Conservation (phyloP, 106 monocot genomes). For the Allium sativum region DNA sequence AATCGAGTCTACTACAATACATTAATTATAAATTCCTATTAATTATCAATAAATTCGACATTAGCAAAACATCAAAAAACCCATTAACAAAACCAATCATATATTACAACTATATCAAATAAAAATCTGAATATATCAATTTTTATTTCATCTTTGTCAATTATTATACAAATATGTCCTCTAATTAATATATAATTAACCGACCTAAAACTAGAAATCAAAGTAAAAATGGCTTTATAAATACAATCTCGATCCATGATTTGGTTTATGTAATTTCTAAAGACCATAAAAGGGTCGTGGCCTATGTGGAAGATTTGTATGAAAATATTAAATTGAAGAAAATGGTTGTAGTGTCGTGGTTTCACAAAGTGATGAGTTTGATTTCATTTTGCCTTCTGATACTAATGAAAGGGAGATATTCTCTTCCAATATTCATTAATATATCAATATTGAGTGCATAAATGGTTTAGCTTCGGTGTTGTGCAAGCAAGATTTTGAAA, state of each 20-base stretch:
- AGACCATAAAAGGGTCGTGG: constrained; percentile 63
- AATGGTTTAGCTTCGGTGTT: constrained; percentile 73
- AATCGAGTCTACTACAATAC: no score
- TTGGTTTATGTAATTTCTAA: constrained; percentile 70
- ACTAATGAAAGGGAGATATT: constrained; percentile 71
- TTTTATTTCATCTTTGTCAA: no score
- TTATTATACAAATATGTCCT: no score
- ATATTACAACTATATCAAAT: no score
- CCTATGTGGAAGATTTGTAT: constrained; percentile 87
- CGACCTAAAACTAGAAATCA: no score
- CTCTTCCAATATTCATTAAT: constrained; percentile 73
- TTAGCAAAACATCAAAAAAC: no score
- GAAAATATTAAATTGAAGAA: constrained; percentile 47
- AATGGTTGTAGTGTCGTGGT: constrained; percentile 75
- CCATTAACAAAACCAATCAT: no score
- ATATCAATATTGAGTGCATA: constrained; percentile 80
- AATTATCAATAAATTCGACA: no score
- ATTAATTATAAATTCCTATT: no score
- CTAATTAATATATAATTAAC: no score
- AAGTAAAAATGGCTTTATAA: no score
- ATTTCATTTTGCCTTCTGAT: constrained; percentile 49
- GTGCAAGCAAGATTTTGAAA: constrained; percentile 55
- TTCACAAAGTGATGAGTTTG: constrained; percentile 85
- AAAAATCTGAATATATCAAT: no score
- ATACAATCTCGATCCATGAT: constrained; percentile 75